Evolutionary conservation across 1,284 basidiomycete genomes (phyloP).

Genomic region (Cystobasidium pallidum): DNA sequence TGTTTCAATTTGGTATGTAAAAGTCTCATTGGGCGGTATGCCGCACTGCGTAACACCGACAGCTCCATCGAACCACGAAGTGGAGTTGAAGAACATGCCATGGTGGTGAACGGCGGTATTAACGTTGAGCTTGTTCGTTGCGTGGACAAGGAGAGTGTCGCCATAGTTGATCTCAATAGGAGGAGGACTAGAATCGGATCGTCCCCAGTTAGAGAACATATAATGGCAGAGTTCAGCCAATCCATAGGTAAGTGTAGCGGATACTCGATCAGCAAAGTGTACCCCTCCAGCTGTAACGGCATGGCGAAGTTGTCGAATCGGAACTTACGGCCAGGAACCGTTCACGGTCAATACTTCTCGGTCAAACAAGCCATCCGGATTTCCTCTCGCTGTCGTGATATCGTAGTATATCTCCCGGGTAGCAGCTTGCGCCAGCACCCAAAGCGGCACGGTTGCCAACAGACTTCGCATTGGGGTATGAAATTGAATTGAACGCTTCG

Average conservation of each 20-base stretch:
- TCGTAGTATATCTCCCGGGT: constrained; percentile 49
- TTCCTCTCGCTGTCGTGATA: constrained; percentile 64
- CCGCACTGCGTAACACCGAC: constrained; percentile 72
- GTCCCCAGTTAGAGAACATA: not conserved
- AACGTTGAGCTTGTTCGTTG: constrained; percentile 68
- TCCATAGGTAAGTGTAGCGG: too few relatives aligned
- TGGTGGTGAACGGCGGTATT: constrained; percentile 65
- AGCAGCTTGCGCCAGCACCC: constrained; percentile 15
- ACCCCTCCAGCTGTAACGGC: too few relatives aligned
- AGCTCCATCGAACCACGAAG: constrained; percentile 87
- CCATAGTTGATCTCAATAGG: constrained; percentile 71
- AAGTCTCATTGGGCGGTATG: constrained; percentile 73
- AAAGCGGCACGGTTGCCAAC: constrained; percentile 1
- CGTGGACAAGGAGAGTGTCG: constrained; percentile 76
- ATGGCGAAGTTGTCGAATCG: not conserved
- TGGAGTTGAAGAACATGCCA: constrained; percentile 80
- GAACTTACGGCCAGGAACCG: constrained; percentile 82
- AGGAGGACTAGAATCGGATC: constrained; percentile 62
- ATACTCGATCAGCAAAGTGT: not conserved
- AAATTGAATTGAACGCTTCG: too few relatives aligned
- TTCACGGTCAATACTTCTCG: constrained; percentile 84
- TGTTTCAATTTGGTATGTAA: constrained; percentile 66
- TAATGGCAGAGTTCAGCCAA: too few relatives aligned
- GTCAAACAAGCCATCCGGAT: constrained; percentile 73
- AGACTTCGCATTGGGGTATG: constrained; percentile 22